phyloP scores from a whole-genome alignment of 2,329 filamentous ascomycete genomes.

The Colletotrichum phormii region DNA sequence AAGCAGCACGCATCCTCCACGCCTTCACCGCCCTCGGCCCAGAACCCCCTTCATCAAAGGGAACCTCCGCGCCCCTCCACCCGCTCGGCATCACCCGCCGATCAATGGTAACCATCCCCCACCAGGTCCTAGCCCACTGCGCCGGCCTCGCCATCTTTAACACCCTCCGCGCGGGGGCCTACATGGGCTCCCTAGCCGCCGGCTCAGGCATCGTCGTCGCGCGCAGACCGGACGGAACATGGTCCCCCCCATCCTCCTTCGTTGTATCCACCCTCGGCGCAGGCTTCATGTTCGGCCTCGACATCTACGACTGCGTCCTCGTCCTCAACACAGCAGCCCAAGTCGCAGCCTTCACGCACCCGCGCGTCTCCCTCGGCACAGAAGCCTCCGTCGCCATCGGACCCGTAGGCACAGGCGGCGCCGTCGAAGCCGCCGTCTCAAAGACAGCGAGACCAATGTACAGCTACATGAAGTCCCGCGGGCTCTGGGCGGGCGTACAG shows the following conservation, averaged over 20 bases:
- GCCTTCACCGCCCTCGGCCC: constrained; percentile 71
- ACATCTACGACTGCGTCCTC: constrained; percentile 82
- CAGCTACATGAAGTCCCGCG: constrained; percentile 85
- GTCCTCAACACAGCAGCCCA: constrained; percentile 78
- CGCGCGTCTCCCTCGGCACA: constrained; percentile 75
- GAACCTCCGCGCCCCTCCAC: constrained; percentile 39
- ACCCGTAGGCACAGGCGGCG: constrained; percentile 69
- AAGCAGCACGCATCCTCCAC: constrained; percentile 78
- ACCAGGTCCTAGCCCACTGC: constrained; percentile 63
- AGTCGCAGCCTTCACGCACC: constrained; percentile 74
- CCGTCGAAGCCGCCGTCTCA: constrained; percentile 56
- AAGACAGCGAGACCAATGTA: constrained; percentile 70
- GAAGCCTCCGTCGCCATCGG: constrained; percentile 76
- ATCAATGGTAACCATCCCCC: constrained; percentile 51
- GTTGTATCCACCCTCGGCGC: constrained; percentile 77
- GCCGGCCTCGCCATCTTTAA: constrained; percentile 74
- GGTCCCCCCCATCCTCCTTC: constrained; percentile 80
- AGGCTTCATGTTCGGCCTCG: constrained; percentile 78
- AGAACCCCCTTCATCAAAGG: constrained; percentile 13
- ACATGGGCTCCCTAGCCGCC: constrained; percentile 66
- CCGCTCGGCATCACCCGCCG: constrained; percentile 47
- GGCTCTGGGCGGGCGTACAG: constrained; percentile 82
- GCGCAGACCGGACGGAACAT: constrained; percentile 68
- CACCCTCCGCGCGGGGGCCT: constrained; percentile 69
- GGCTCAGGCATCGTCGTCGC: constrained; percentile 70